Base-by-base conservation (phyloP, 1,284 basidiomycete species). In the Heterobasidion irregulare region DNA sequence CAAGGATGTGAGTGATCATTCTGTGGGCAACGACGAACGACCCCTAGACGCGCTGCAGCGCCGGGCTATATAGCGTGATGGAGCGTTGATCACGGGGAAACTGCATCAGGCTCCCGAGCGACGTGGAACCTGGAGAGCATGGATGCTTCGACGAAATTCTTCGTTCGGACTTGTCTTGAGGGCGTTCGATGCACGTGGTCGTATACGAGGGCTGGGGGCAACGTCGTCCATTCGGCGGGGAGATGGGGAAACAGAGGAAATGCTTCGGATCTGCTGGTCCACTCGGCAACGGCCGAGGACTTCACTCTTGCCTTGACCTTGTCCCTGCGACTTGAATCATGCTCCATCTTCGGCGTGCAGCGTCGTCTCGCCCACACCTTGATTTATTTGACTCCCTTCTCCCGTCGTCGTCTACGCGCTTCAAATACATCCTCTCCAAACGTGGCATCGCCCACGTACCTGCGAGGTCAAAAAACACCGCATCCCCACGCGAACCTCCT, bases 201-300 rank as follows among this genome's bases (percentile, higher is more conserved):
- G n/a, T 41, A 41, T 41, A 8, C 4, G 38, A 12, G 38, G n/a
- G 38, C 6, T n/a, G 38, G 38, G 38, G n/a, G 6, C n/a, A 34
- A 12, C 34, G 16, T 19, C 58, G 59, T 57, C 56, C 45, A 46
- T 54, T 57, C 56, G 16, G 38, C 15, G 34, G n/a, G n/a, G 45
- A n/a, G 18, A 49, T 64, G 66, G 66, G 66, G 53, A 65, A 66
- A 65, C 57, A 53, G 46, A 64, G 66, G 66, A 57, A 57, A 63
- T 63, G 64, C 55, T 57, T 67, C 67, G 67, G 65, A 61, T n/a
- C 18, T 8, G 8, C 51, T 26, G 51, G 44, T 36, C 36, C 13
- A 35, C 52, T 52, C 51, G 51, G 51, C 38, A 34, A 32, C 36
- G 12, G 51, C 51, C 51, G 51, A 33, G 2, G 45, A n/a, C 16